Percentiles rank a stretch among this genome's conserved stretches.
Conservation (phyloP, 2,329 filamentous ascomycete genomes). For the Sclerotinia trifoliorum region DNA sequence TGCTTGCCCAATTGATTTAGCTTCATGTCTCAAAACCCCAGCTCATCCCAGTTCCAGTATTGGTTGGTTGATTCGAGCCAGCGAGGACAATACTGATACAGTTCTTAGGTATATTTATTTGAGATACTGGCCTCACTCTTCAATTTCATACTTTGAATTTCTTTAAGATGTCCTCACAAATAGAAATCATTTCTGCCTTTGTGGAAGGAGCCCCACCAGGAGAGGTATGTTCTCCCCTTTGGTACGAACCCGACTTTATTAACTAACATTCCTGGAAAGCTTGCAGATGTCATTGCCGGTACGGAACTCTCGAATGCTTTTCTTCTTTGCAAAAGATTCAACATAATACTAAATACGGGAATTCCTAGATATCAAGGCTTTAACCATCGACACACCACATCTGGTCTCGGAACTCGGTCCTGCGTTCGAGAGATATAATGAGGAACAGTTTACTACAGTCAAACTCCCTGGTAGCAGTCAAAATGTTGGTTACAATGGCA, state of each 20-base stretch:
- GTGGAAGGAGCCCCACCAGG: slow-evolving; percentile 92
- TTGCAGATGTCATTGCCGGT: slow-evolving; percentile 87
- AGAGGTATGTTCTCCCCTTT: slow-evolving; percentile 63
- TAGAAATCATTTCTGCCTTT: slow-evolving; percentile 75
- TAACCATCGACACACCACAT: slow-evolving; percentile 68
- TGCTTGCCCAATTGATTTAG: slow-evolving; percentile 15
- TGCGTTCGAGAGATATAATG: slow-evolving; percentile 92
- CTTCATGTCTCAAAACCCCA: slow-evolving; percentile 17
- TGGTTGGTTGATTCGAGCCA: slow-evolving; percentile 13
- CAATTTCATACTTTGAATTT: not conserved
- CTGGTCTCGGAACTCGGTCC: slow-evolving; percentile 72
- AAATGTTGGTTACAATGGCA: slow-evolving; percentile 53
- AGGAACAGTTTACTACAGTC: slow-evolving; percentile 84
- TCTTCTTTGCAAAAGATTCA: not conserved
- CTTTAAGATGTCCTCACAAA: slow-evolving; percentile 41
- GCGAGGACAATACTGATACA: slow-evolving; percentile 5
- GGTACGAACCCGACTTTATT: slow-evolving; percentile 22
- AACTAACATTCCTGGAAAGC: slow-evolving; percentile 50
- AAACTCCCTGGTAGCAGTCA: slow-evolving; percentile 86
- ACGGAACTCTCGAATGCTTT: slow-evolving; percentile 38
- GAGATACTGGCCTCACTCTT: not conserved
- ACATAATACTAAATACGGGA: not conserved
- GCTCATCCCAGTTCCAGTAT: not conserved
- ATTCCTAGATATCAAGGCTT: slow-evolving; percentile 76
- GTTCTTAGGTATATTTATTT: not conserved